Conservation (phyloP, 495 filamentous ascomycete species). For the Saxophila tyrrhenica region DNA sequence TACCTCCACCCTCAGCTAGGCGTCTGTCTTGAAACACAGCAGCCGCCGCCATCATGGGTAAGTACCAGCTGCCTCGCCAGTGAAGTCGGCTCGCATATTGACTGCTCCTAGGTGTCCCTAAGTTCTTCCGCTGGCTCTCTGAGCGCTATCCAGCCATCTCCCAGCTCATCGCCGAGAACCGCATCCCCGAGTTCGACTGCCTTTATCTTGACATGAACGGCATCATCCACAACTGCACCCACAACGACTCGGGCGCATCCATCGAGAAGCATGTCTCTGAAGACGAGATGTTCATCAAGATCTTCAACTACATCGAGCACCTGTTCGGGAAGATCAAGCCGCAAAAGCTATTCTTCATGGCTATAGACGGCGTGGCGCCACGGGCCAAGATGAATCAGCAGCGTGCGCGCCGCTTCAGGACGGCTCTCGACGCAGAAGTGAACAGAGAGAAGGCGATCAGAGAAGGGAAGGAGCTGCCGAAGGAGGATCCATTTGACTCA, state of each 20-base stretch:
- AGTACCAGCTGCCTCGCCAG: background rate
- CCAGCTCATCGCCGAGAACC: conserved; percentile 96
- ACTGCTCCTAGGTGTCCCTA: conserved; percentile 72
- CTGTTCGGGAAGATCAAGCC: conserved; percentile 98
- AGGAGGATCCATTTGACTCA: conserved; percentile 93
- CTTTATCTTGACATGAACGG: conserved; percentile 99
- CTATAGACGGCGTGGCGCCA: conserved; percentile 93
- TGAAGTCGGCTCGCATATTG: conserved; percentile 1
- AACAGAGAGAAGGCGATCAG: conserved; percentile 80
- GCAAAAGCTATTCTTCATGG: conserved; percentile 98
- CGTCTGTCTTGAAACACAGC: conserved; percentile 6
- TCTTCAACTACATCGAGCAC: conserved; percentile 99
- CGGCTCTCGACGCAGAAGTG: conserved; percentile 78
- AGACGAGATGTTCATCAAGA: conserved; percentile 97
- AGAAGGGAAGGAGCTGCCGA: conserved; percentile 85
- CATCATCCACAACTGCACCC: conserved; percentile 99
- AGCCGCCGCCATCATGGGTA: conserved; percentile 19
- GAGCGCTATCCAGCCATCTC: conserved; percentile 99
- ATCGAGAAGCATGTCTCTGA: conserved; percentile 88
- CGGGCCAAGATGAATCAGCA: conserved; percentile 99
- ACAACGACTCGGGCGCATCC: conserved; percentile 75
- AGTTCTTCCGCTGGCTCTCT: conserved; percentile 91
- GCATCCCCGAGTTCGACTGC: conserved; percentile 98
- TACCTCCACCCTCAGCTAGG: background rate
- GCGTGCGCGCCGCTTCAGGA: conserved; percentile 87